Base-by-base conservation (phyloP, 257 asterid genomes). In the Ilex asprella region DNA sequence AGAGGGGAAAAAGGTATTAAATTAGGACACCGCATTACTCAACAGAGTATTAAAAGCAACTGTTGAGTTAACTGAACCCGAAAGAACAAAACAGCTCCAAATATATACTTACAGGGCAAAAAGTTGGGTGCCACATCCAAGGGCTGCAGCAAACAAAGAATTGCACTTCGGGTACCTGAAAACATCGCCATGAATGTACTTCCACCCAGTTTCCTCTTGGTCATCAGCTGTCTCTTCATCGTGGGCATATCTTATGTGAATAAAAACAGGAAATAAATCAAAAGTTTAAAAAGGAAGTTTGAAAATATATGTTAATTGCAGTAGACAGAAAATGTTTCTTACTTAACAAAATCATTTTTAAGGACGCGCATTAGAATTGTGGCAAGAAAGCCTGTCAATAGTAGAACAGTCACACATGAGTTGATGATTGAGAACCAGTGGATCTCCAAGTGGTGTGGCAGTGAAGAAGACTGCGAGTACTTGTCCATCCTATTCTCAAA, bases 381-480 rank as follows among this genome's bases (percentile, higher is more conserved):
- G n/a, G 81, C 77, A 53, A 76, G 77, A 58, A 76, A 76, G 30
- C 81, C 81, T 60, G 81, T 76, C 57, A 76, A 59, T 50, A 76
- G 81, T 51, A 76, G 81, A 51, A 76, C 81, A 16, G 81, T 76
- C 31, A 76, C 81, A 76, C 81, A 76, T 7, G 81, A 72, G 56
- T 76, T 76, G 65, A 76, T 72, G 51, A 76, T 72, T 16, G 81
- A 76, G 67, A 76, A 76, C 81, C 81, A 76, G 54, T 76, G 81
- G 62, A 76, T 76, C 65, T 76, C 81, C 60, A 76, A 66, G 67
- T 68, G 81, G 62, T 72, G 81, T 12, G 81, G 77, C 10, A 72
- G 58, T 12, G 75, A 72, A 56, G 81, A 76, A 64, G 81, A 72
- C 55, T 76, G 78, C 43, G 78, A 71, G 53, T 76, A 76, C 63